Percentiles rank a stretch among this genome's conserved stretches.
Conservation (phyloP, 2,329 filamentous ascomycete genomes). For the Fusarium stilboides region DNA sequence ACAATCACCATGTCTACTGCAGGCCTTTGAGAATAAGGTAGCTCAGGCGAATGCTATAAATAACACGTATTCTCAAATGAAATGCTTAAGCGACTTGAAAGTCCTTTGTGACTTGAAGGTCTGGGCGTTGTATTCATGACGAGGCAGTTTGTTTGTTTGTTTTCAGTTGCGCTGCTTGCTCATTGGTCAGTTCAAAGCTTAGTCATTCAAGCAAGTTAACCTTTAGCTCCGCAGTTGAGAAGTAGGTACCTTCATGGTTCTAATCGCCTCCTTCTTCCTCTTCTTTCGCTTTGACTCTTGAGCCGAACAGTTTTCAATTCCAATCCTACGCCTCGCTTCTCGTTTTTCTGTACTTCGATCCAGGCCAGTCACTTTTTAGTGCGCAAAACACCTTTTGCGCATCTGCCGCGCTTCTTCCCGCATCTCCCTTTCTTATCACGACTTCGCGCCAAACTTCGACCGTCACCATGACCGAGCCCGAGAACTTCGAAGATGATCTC, state of each 20-base stretch:
- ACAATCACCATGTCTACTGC: not conserved
- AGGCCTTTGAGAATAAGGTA: not conserved
- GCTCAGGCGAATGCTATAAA: not conserved
- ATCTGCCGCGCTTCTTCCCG: slow-evolving; percentile 5
- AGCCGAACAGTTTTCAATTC: slow-evolving; percentile 14
- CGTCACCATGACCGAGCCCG: slow-evolving; percentile 80
- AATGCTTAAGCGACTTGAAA: not conserved
- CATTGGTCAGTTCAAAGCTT: slow-evolving; percentile 35
- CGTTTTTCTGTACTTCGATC: not conserved
- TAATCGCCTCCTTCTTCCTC: slow-evolving; percentile 37
- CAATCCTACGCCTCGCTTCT: slow-evolving; percentile 6
- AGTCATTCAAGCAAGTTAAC: slow-evolving; percentile 40
- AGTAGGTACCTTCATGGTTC: slow-evolving; percentile 34
- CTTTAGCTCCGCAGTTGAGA: slow-evolving; percentile 40
- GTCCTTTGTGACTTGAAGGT: not conserved
- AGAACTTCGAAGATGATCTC: slow-evolving; percentile 92
- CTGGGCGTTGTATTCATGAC: slow-evolving; percentile 1
- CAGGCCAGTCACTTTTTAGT: not conserved
- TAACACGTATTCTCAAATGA: not conserved
- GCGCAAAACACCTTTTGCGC: slow-evolving; percentile 14
- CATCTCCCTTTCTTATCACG: slow-evolving; percentile 20
- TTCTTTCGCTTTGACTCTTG: slow-evolving; percentile 29
- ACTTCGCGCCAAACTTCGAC: slow-evolving; percentile 23
- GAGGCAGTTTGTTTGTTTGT: slow-evolving; percentile 11
- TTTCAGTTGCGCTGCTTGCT: slow-evolving; percentile 18